Percentiles rank a stretch among this genome's conserved stretches.
Evolutionary conservation across 306 rosid genomes (phyloP).

Genomic region (Pyrus pyrifolia): DNA sequence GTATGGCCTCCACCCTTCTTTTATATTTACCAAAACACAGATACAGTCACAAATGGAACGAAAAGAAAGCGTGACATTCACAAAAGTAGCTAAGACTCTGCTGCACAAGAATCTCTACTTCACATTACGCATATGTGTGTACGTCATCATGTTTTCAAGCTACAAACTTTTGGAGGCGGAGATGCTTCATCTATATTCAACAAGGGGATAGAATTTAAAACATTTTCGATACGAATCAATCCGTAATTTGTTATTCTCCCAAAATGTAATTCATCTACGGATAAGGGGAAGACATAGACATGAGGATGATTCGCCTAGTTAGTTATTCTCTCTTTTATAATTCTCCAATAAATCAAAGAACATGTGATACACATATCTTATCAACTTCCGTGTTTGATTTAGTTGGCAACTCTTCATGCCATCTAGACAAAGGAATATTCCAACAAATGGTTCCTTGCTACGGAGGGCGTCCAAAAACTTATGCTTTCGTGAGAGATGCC

Average conservation of each 20-base stretch:
- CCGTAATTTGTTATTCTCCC: background rate
- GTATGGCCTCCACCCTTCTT: constrained; percentile 16
- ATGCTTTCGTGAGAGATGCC: background rate
- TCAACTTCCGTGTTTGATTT: background rate
- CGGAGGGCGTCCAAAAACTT: too few species aligned
- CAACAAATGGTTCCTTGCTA: background rate
- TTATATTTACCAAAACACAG: constrained; percentile 7
- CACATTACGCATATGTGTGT: too few species aligned
- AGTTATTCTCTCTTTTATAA: too few species aligned
- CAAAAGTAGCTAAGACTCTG: constrained; percentile 13
- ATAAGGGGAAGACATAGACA: background rate
- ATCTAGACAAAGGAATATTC: background rate
- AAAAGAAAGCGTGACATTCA: constrained; percentile 8
- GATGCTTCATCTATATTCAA: background rate
- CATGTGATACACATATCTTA: background rate
- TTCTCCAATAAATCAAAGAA: background rate
- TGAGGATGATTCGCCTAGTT: background rate
- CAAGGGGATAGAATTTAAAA: background rate
- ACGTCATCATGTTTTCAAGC: background rate
- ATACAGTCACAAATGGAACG: background rate
- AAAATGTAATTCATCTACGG: background rate
- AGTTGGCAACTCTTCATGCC: background rate
- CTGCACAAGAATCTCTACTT: background rate
- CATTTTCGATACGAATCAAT: background rate
- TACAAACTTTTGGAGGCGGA: background rate